A percentile compares a stretch with the other conserved stretches of the same genome.
phyloP scores from a whole-genome alignment of 2,329 filamentous ascomycete species.

The Trichoderma sp. region DNA sequence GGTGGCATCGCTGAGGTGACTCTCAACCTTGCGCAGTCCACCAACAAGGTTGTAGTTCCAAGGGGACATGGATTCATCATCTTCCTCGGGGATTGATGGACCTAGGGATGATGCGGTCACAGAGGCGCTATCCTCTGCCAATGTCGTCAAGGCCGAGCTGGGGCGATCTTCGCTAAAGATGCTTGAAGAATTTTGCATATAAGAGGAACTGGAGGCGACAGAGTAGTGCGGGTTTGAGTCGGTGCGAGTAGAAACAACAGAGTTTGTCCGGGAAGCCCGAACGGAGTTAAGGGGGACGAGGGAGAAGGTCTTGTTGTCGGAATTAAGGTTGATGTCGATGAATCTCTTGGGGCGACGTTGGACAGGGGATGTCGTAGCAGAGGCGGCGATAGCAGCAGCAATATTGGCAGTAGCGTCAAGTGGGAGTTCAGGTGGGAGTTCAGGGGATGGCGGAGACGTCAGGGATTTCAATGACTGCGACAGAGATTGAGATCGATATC shows the following conservation, averaged over 20 bases:
- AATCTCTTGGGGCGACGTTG: constrained; percentile 36
- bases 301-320: constrained; percentile 63
- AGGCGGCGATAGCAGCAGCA: constrained; percentile 29
- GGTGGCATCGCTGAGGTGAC: constrained; percentile 20
- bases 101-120: constrained; percentile 26
- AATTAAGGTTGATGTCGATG: constrained; percentile 53
- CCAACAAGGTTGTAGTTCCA: constrained; percentile 58
- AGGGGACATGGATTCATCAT: constrained; percentile 37
- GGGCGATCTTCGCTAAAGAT: constrained; percentile 50
- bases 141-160: constrained; percentile 52
- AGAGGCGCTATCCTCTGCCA: constrained; percentile 40
- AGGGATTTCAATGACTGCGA: constrained; percentile 18
- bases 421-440: constrained; percentile 26
- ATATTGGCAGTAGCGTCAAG: constrained; percentile 30
- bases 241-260: constrained; percentile 36
- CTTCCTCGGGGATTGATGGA: constrained; percentile 24
- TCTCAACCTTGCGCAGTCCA: constrained; percentile 54
- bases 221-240: constrained; percentile 38
- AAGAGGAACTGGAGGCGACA: constrained; percentile 50
- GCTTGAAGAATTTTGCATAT: constrained; percentile 50
- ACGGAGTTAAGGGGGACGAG: constrained; percentile 41
- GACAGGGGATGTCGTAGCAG: constrained; percentile 27
- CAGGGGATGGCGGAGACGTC: constrained; percentile 20
- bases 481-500: constrained; percentile 6
- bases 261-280: constrained; percentile 28